phyloP scores from a whole-genome alignment of 2,329 filamentous ascomycete species.

The Xylaria arbuscula region DNA sequence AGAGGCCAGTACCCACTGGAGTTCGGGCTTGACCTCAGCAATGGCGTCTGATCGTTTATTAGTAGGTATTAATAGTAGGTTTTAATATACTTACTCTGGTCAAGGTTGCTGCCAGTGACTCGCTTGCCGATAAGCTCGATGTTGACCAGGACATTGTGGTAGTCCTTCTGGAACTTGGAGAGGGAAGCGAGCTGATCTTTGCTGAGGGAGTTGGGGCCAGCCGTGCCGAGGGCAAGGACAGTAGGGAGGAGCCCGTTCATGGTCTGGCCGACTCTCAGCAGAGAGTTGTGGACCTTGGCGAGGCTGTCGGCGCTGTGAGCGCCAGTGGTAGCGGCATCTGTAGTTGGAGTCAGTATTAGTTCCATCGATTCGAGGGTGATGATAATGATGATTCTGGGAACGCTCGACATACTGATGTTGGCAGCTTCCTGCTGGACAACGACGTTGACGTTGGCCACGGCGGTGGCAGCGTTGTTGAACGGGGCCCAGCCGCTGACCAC shows the following conservation, averaged over 20 bases:
- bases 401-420: constrained; percentile 35
- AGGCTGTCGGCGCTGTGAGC: constrained; percentile 34
- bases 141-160: constrained; percentile 38
- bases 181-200: constrained; percentile 43
- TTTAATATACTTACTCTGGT: constrained; percentile 38
- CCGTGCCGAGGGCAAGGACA: constrained; percentile 39
- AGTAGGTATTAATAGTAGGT: not conserved
- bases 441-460: constrained; percentile 39
- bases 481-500: constrained; percentile 30
- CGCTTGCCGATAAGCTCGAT: constrained; percentile 40
- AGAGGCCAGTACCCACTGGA: constrained; percentile 44
- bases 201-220: constrained; percentile 39
- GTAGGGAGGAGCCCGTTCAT: constrained; percentile 40
- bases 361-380: no score
- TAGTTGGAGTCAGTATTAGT: constrained; percentile 26
- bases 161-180: constrained; percentile 41
- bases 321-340: constrained; percentile 33
- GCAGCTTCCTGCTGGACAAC: constrained; percentile 40
- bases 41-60: constrained; percentile 42
- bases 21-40: constrained; percentile 44
- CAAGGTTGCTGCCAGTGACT: constrained; percentile 38
- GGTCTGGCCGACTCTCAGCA: constrained; percentile 41
- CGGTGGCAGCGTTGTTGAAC: constrained; percentile 35
- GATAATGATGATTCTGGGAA: no score
- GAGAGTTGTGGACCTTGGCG: constrained; percentile 42